Conservation (phyloP, 108 stramenopile genomes). For the Stephanodiscus minutulus region DNA sequence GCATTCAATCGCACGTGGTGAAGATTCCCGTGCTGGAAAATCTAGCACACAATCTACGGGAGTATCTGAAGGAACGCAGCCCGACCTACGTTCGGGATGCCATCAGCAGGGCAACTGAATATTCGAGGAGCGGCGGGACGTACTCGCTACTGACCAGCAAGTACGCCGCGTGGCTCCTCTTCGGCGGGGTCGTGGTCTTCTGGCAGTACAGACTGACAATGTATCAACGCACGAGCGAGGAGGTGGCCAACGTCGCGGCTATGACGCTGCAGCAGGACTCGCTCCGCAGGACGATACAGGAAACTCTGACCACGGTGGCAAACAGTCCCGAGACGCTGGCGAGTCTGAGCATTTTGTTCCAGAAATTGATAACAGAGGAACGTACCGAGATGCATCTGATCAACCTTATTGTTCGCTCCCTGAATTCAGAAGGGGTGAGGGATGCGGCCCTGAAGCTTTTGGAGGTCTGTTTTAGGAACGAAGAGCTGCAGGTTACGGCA, state of each 20-base stretch:
- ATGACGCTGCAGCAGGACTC: constrained; percentile 45
- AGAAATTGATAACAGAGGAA: constrained; percentile 42
- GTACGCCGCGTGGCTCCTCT: constrained; percentile 32
- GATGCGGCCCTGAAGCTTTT: constrained; percentile 37
- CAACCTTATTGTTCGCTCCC: constrained; percentile 40
- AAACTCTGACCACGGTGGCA: constrained; percentile 46
- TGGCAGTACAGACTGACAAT: constrained; percentile 40
- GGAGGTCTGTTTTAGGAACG: constrained; percentile 45
- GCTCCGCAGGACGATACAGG: constrained; percentile 41
- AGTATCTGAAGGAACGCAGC: constrained; percentile 16
- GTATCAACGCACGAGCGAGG: constrained; percentile 48
- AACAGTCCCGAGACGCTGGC: constrained; percentile 43
- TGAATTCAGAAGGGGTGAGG: constrained; percentile 42
- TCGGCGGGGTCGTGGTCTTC: constrained; percentile 20
- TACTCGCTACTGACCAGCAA: constrained; percentile 31
- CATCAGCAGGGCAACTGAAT: background rate
- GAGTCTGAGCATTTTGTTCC: constrained; percentile 30
- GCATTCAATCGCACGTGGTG: constrained; percentile 44
- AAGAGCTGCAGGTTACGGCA: constrained; percentile 31
- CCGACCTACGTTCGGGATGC: constrained; percentile 6
- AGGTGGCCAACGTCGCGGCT: constrained; percentile 49
- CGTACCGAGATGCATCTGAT: constrained; percentile 46
- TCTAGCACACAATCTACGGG: constrained; percentile 15
- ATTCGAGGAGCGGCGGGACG: background rate
- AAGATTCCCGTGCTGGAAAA: constrained; percentile 40